These are phyloP conservation scores for Lithospermum erythrorhizon DNA, from an alignment of 257 asterid genomes.

Conservation along the genomic window DNA sequence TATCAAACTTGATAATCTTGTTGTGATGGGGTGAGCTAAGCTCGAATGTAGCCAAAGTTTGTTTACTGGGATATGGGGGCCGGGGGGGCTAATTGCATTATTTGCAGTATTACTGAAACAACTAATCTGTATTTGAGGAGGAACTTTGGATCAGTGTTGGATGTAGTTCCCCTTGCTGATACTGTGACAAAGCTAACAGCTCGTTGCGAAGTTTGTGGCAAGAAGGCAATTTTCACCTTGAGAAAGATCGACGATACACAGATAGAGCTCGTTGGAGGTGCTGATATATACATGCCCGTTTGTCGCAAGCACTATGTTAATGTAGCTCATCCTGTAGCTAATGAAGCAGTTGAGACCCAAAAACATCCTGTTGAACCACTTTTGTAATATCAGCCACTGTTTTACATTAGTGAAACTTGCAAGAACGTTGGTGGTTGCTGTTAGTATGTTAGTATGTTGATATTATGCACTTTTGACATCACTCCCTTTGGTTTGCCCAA, in stretches of 20 bases:
- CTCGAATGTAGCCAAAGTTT: too few relatives aligned
- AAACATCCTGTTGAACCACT: not conserved
- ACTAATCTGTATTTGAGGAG: slow-evolving; percentile 15
- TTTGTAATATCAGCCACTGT: not conserved
- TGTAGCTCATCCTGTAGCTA: slow-evolving; percentile 10
- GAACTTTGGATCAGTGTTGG: slow-evolving; percentile 60
- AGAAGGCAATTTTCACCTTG: slow-evolving; percentile 54
- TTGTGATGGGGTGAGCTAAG: too few relatives aligned
- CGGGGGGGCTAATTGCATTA: too few relatives aligned
- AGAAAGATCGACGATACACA: slow-evolving; percentile 47
- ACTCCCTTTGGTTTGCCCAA: too few relatives aligned
- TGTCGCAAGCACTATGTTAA: slow-evolving; percentile 61
- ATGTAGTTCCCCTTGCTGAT: slow-evolving; percentile 71
- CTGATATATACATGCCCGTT: slow-evolving; percentile 86
- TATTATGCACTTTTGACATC: too few relatives aligned
- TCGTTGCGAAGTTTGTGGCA: slow-evolving; percentile 66
- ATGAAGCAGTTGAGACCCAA: not conserved
- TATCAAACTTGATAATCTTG: too few relatives aligned
- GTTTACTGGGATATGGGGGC: too few relatives aligned
- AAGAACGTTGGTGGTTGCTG: not conserved
- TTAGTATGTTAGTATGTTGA: not conserved
- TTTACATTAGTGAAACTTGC: not conserved
- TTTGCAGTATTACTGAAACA: too few relatives aligned
- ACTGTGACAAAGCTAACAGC: slow-evolving; percentile 67
- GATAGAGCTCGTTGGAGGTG: slow-evolving; percentile 79